phyloP scores from a whole-genome alignment of 2,329 filamentous ascomycete genomes.

The Botrytis cinerea region DNA sequence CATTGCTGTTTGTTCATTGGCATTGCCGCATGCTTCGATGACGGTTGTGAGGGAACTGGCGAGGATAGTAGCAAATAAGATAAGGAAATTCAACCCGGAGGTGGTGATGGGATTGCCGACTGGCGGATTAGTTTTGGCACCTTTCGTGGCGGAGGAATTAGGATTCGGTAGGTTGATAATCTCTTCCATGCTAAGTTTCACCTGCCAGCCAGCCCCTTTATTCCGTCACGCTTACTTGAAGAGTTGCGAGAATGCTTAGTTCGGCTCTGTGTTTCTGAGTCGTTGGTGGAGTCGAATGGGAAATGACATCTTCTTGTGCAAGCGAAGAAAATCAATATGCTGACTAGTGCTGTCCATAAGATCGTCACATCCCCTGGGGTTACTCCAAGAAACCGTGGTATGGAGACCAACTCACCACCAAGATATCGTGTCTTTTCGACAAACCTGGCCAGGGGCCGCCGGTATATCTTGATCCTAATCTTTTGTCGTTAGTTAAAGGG shows the following conservation, averaged over 20 bases:
- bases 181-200: background rate
- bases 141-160: constrained; percentile 14
- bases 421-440: constrained; percentile 2
- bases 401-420: background rate
- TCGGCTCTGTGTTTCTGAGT: background rate
- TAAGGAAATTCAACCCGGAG: constrained; percentile 7
- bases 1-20: constrained; percentile 10
- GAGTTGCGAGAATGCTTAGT: background rate
- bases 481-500: background rate
- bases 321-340: background rate
- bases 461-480: constrained; percentile 14
- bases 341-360: background rate
- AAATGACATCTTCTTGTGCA: too few species aligned
- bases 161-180: background rate
- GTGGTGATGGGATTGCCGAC: constrained; percentile 2
- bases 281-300: background rate
- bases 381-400: constrained; percentile 14
- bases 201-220: background rate
- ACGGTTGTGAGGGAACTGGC: constrained; percentile 13
- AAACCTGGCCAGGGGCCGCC: background rate
- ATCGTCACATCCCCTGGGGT: constrained; percentile 7
- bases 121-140: constrained; percentile 12
- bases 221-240: background rate
- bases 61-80: background rate
- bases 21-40: constrained; percentile 6